A percentile compares a stretch with the other conserved stretches of the same genome.
phyloP scores from a whole-genome alignment of 305 asterid genomes.

The Plantago coronopus region DNA sequence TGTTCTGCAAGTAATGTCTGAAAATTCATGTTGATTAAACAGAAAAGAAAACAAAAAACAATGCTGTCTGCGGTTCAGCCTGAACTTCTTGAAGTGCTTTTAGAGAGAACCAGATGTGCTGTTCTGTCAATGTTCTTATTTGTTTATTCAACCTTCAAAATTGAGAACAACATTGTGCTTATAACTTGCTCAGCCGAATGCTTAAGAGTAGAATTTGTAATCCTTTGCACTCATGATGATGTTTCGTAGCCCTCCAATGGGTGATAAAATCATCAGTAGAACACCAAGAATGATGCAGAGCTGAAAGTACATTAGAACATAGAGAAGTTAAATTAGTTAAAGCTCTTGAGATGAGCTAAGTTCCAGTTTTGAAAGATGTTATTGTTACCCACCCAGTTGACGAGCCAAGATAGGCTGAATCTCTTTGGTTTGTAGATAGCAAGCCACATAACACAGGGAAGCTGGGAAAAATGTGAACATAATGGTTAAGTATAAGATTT shows the following conservation, averaged over 20 bases:
- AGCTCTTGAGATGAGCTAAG: conserved; percentile 6
- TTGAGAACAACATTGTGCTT: conserved; percentile 3
- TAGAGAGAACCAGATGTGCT: background rate
- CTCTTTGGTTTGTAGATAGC: conserved; percentile 43
- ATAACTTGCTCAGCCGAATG: conserved; percentile 1
- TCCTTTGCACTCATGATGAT: conserved; percentile 34
- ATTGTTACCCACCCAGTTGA: conserved; percentile 45
- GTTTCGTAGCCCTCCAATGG: conserved; percentile 45
- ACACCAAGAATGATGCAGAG: conserved; percentile 46
- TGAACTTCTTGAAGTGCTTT: conserved; percentile 5
- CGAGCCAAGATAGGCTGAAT: conserved; percentile 41
- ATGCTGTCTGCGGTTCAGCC: conserved; percentile 6
- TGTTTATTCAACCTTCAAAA: conserved; percentile 7
- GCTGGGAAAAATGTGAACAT: conserved; percentile 22
- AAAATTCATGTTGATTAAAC: background rate
- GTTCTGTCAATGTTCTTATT: conserved; percentile 19
- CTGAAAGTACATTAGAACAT: conserved; percentile 29
- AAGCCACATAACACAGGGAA: conserved; percentile 59
- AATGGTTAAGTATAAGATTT: background rate
- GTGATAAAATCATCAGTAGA: conserved; percentile 38
- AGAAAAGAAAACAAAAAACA: background rate
- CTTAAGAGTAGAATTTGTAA: conserved; percentile 32
- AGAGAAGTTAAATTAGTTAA: conserved; percentile 6
- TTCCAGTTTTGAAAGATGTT: background rate
- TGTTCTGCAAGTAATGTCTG: background rate